These are phyloP conservation scores for Marasmius oreades DNA, from an alignment of 1,284 basidiomycete genomes.

Conservation along the genomic window DNA sequence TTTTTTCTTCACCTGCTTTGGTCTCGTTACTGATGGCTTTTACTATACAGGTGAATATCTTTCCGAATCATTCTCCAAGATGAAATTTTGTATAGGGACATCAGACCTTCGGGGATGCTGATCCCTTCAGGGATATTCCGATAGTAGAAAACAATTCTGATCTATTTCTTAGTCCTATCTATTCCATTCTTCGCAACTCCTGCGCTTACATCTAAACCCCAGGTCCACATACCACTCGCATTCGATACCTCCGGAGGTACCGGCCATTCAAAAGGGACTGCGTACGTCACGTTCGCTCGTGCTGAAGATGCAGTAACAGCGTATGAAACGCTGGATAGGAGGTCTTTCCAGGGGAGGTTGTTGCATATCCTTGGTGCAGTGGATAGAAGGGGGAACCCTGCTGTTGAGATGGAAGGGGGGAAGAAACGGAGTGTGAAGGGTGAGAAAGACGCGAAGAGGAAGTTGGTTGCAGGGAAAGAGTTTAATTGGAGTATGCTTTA, in stretches of 20 bases:
- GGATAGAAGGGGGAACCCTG: constrained; percentile 50
- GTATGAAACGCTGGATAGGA: constrained; percentile 77
- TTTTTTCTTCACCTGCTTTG: constrained; percentile 11
- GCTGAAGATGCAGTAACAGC: constrained; percentile 72
- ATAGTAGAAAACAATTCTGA: constrained; percentile 45
- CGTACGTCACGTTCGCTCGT: constrained; percentile 77
- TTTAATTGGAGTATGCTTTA: constrained; percentile 97
- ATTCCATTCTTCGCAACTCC: neutral
- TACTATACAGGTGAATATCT: constrained; percentile 22
- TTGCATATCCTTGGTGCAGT: constrained; percentile 88
- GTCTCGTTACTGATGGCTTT: constrained; percentile 6
- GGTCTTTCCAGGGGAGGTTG: constrained; percentile 88
- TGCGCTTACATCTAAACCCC: constrained; percentile 4
- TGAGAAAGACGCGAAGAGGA: constrained; percentile 69
- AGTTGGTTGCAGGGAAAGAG: constrained; percentile 72
- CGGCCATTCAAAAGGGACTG: constrained; percentile 77
- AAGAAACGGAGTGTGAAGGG: constrained; percentile 62
- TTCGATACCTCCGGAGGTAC: constrained; percentile 64
- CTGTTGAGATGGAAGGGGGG: constrained; percentile 37
- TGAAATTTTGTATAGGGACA: constrained; percentile 35
- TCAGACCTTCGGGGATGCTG: constrained; percentile 38
- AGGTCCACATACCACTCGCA: constrained; percentile 87
- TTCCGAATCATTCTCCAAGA: constrained; percentile 18
- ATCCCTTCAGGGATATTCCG: constrained; percentile 33
- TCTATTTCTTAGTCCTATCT: constrained; percentile 34